phyloP scores from a whole-genome alignment of 495 filamentous ascomycete genomes.

The Aspergillus conjunctus region DNA sequence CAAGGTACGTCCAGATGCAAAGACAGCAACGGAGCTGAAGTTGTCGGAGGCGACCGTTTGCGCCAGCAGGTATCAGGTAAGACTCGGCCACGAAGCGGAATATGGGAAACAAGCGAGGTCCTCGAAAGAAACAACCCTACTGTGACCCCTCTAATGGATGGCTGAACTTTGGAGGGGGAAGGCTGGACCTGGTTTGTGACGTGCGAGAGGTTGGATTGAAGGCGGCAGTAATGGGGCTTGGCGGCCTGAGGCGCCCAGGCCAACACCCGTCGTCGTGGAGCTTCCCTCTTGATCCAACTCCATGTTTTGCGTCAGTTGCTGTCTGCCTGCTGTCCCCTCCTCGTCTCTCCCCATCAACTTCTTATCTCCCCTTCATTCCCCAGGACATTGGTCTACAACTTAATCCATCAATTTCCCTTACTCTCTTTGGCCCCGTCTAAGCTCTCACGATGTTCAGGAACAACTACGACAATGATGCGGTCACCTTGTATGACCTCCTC shows the following conservation, averaged over 20 bases:
- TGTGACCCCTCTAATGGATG: background rate
- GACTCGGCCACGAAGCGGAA: background rate
- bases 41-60: slow-evolving; percentile 7
- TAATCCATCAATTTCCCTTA: slow-evolving; percentile 1
- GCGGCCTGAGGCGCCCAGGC: slow-evolving; percentile 43
- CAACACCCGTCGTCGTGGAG: slow-evolving; percentile 8
- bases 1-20: slow-evolving; percentile 23
- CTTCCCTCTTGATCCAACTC: slow-evolving; percentile 6
- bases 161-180: slow-evolving; percentile 18
- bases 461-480: slow-evolving; percentile 99
- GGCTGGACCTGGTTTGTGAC: slow-evolving; percentile 7
- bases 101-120: background rate
- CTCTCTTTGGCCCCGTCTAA: slow-evolving; percentile 15
- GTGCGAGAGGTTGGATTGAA: slow-evolving; percentile 36
- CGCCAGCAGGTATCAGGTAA: background rate
- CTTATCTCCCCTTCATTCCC: background rate
- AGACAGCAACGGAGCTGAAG: slow-evolving; percentile 9
- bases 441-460: slow-evolving; percentile 87
- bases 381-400: slow-evolving; percentile 7
- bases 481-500: slow-evolving; percentile 81
- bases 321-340: slow-evolving; percentile 25
- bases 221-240: slow-evolving; percentile 36
- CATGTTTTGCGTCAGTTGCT: slow-evolving; percentile 31
- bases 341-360: slow-evolving; percentile 1
- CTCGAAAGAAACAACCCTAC: background rate